A percentile compares a stretch with the other conserved stretches of the same genome.
Evolutionary conservation across 2,329 filamentous ascomycete genomes (phyloP).

Genomic region (Paracorniculantispora psalliotae): DNA sequence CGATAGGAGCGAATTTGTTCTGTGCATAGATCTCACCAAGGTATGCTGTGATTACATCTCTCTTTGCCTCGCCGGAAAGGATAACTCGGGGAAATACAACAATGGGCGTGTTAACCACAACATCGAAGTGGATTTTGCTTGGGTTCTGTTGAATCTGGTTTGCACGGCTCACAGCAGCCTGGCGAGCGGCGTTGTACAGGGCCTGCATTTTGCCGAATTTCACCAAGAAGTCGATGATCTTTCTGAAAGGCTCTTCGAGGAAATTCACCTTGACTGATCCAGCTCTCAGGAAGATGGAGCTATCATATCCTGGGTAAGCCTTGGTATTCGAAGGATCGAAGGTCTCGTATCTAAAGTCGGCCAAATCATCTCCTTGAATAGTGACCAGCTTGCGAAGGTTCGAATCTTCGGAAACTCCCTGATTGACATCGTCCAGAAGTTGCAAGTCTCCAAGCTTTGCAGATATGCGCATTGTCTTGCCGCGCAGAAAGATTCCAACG

Average conservation of each 20-base stretch:
- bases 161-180: slow-evolving; percentile 89
- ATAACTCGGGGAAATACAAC: slow-evolving; percentile 85
- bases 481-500: slow-evolving; percentile 81
- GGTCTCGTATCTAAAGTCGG: slow-evolving; percentile 96
- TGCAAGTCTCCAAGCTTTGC: slow-evolving; percentile 83
- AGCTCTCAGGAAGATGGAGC: slow-evolving; percentile 81
- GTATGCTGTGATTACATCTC: slow-evolving; percentile 86
- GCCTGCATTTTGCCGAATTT: slow-evolving; percentile 99
- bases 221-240: slow-evolving; percentile 95
- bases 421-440: slow-evolving; percentile 88
- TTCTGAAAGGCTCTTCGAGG: slow-evolving; percentile 91
- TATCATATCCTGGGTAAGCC: slow-evolving; percentile 90
- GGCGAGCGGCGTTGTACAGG: slow-evolving; percentile 92
- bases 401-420: slow-evolving; percentile 77
- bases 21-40: slow-evolving; percentile 96
- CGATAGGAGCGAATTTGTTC: slow-evolving; percentile 83
- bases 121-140: slow-evolving; percentile 87
- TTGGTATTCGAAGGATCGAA: slow-evolving; percentile 69
- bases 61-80: slow-evolving; percentile 60
- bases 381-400: slow-evolving; percentile 81
- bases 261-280: slow-evolving; percentile 98
- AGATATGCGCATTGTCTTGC: slow-evolving; percentile 80
- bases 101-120: slow-evolving; percentile 91
- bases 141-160: slow-evolving; percentile 88
- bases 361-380: slow-evolving; percentile 91